Evolutionary conservation across 345 rosid genomes (phyloP), one percentile per base, ranked within the genome.

Genomic region (Hibiscus tridactylites): DNA sequence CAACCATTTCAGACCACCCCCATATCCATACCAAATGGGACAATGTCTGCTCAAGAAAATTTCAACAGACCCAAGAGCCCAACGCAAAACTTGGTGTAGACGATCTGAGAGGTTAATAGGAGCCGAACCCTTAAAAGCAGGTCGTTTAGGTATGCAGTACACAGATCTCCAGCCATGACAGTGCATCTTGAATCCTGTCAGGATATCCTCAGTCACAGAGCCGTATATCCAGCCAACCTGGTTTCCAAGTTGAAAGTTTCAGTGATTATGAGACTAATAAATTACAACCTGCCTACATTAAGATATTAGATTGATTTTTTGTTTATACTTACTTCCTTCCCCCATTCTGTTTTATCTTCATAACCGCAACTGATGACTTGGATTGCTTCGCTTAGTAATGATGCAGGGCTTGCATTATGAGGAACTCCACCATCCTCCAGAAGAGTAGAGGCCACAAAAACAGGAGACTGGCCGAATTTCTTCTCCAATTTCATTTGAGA

Each of bases 11-110:
- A 93, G 81, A 0, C 98, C 98, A 72, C 98, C 98, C 19, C 98
- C 98, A 73, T 90, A 92, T 42, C 98, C 98, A 76, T 92, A 92
- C 98, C 98, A 92, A 68, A 92, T 90, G 0, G 98, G 98, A 67
- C 98, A 93, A 76, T 93, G 97, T 77, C 92, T 88, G 72, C 98
- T 91, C 78, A 93, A 83, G 86, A 93, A 91, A 63, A 93, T 93
- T 84, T 93, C 98, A 2, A 93, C 98, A 61, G 98, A 93, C 52
- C 98, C 98, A 72, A 92, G 97, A n/a, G 98, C 97, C 98, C 98
- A 92, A 6, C 98, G 90, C 68, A 92, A 91, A 77, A 92, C 98
- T 81, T 92, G 98, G 77, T 92, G 87, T 3, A 92, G 85, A 82
- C 98, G 98, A 85, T 93, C 98, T 1, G 98, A 89, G 50, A 93